phyloP scores from a whole-genome alignment of 768 basidiomycete genomes.

The Lactarius evosmus region DNA sequence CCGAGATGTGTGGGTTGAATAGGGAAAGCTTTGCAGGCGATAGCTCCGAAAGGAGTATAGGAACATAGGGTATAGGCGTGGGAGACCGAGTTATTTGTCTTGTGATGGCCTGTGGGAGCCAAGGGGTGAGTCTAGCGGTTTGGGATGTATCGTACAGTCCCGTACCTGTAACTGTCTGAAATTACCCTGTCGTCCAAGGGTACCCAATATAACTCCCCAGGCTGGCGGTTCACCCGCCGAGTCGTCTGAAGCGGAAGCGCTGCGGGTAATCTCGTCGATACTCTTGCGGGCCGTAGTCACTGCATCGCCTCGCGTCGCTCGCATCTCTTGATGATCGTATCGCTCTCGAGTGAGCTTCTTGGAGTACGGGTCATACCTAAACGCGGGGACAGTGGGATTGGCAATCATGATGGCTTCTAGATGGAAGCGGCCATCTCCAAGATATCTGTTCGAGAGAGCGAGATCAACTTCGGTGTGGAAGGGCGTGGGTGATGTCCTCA shows the following conservation, averaged over 20 bases:
- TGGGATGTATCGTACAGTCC: background rate
- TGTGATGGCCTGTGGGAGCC: constrained; percentile 59
- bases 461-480: constrained; percentile 13
- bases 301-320: constrained; percentile 64
- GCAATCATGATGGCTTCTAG: constrained; percentile 99
- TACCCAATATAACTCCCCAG: constrained; percentile 95
- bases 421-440: constrained; percentile 98
- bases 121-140: background rate
- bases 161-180: constrained; percentile 80
- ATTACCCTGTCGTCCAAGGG: constrained; percentile 91
- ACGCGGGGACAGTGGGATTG: constrained; percentile 93
- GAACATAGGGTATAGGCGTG: constrained; percentile 69
- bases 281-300: constrained; percentile 70
- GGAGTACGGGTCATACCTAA: constrained; percentile 97
- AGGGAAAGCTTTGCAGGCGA: constrained; percentile 90
- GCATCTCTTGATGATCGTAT: constrained; percentile 90
- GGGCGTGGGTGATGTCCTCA: constrained; percentile 40
- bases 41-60: constrained; percentile 93
- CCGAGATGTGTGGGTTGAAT: constrained; percentile 75
- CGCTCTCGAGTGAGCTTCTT: constrained; percentile 93
- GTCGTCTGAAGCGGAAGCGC: constrained; percentile 26
- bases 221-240: constrained; percentile 33
- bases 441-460: constrained; percentile 58
- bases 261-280: constrained; percentile 37
- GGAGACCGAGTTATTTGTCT: constrained; percentile 58